Conservation (phyloP, 164 flowering plant species). For the Protea cynaroides region DNA sequence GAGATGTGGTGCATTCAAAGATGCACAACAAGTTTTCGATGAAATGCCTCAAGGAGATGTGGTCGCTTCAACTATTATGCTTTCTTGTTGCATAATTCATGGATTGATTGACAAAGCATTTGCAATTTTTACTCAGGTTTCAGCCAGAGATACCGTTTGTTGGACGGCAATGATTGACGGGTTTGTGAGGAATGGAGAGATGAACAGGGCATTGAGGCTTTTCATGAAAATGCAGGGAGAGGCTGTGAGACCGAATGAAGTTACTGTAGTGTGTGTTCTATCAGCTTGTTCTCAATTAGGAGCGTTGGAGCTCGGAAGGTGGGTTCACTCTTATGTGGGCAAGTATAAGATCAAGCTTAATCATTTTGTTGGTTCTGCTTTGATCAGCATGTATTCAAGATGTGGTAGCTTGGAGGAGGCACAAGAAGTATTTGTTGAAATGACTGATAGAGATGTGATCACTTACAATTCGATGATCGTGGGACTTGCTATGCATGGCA, state of each 20-base stretch:
- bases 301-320: slow-evolving; percentile 36
- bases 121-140: slow-evolving; percentile 13
- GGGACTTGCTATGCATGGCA: slow-evolving; percentile 33
- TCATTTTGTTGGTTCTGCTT: slow-evolving; percentile 28
- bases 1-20: slow-evolving; percentile 27
- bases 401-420: slow-evolving; percentile 45
- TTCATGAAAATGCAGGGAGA: slow-evolving; percentile 34
- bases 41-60: slow-evolving; percentile 26
- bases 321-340: slow-evolving; percentile 31
- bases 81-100: slow-evolving; percentile 19
- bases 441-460: slow-evolving; percentile 20
- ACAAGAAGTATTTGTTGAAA: slow-evolving; percentile 16
- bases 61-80: slow-evolving; percentile 26
- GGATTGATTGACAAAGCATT: slow-evolving; percentile 24
- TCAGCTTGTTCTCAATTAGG: slow-evolving; percentile 44
- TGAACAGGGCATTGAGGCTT: slow-evolving; percentile 27
- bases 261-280: slow-evolving; percentile 32
- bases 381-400: slow-evolving; percentile 40
- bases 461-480: slow-evolving; percentile 35
- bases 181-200: slow-evolving; percentile 27
- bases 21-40: slow-evolving; percentile 23
- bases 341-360: slow-evolving; percentile 24
- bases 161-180: slow-evolving; percentile 51
- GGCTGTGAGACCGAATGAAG: slow-evolving; percentile 32
- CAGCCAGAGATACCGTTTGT: slow-evolving; percentile 29